These are phyloP conservation scores for Biancaea sappan DNA, from an alignment of 306 rosid genomes.

Conservation along the genomic window DNA sequence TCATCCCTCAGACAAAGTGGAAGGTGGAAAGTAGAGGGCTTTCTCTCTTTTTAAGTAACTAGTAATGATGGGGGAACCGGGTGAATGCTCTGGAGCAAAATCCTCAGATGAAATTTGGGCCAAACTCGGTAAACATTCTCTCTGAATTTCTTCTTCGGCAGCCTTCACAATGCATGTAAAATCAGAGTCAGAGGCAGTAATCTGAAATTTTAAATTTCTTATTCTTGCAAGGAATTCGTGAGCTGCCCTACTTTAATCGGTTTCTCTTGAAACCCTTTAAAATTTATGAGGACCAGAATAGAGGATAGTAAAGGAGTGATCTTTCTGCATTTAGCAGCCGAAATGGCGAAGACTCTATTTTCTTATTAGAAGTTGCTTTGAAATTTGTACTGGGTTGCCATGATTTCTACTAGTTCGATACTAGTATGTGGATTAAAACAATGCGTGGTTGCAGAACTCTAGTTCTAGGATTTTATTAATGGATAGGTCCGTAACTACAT, in stretches of 20 bases:
- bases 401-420: not conserved
- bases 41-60: not conserved
- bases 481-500: slow-evolving; percentile 19
- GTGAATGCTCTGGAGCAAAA: slow-evolving; percentile 64
- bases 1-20: not conserved
- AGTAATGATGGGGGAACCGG: slow-evolving; percentile 52
- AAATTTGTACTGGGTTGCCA: not conserved
- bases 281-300: slow-evolving; percentile 3
- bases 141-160: not conserved
- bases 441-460: not conserved
- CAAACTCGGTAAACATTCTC: slow-evolving; percentile 59
- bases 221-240: not conserved
- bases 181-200: not conserved
- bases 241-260: not conserved
- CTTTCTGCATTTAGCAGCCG: slow-evolving; percentile 12
- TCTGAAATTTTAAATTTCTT: slow-evolving; percentile 24
- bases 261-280: slow-evolving; percentile 14
- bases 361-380: not conserved
- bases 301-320: not conserved
- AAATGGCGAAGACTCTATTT: not conserved
- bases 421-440: not conserved
- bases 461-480: slow-evolving; percentile 6
- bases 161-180: not conserved
- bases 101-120: slow-evolving; percentile 74
- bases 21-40: not conserved